phyloP scores from a whole-genome alignment of 1,139 yeast species.

The Candida freyschussii region DNA sequence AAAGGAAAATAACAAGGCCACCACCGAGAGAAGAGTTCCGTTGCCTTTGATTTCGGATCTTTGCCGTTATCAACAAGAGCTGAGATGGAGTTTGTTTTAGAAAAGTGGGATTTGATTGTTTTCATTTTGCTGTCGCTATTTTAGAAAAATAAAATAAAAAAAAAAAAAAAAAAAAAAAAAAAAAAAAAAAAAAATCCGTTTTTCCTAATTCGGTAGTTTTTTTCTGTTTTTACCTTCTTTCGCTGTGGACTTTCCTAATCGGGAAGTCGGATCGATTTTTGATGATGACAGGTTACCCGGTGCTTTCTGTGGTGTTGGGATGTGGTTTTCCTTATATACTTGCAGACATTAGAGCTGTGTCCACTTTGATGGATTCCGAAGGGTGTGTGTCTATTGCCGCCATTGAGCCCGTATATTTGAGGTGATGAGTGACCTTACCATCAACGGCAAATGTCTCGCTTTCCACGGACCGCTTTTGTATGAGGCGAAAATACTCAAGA shows the following conservation, averaged over 20 bases:
- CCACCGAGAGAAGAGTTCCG: no score
- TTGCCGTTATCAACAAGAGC: no score
- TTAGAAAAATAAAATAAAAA: no score
- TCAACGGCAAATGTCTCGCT: slow-evolving; percentile 62
- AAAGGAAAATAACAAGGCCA: no score
- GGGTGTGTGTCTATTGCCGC: no score
- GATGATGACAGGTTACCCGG: neutral
- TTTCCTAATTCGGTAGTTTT: no score
- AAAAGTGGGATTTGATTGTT: no score
- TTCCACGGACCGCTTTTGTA: slow-evolving; percentile 89
- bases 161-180: neutral
- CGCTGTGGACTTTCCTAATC: neutral
- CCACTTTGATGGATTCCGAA: no score
- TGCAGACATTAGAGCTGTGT: no score
- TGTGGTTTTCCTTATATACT: neutral
- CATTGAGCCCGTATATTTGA: neutral
- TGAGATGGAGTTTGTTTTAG: no score
- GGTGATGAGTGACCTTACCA: slow-evolving; percentile 4
- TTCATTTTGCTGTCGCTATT: no score
- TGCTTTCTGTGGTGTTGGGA: neutral
- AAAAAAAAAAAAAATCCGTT: neutral
- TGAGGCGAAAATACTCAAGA: slow-evolving; percentile 75
- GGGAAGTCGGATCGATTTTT: neutral
- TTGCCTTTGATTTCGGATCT: no score
- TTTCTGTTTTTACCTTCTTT: neutral